A percentile compares a stretch with the other conserved stretches of the same genome.
Conservation (phyloP, 1,284 basidiomycete genomes). For the Ceratobasidium sp. region DNA sequence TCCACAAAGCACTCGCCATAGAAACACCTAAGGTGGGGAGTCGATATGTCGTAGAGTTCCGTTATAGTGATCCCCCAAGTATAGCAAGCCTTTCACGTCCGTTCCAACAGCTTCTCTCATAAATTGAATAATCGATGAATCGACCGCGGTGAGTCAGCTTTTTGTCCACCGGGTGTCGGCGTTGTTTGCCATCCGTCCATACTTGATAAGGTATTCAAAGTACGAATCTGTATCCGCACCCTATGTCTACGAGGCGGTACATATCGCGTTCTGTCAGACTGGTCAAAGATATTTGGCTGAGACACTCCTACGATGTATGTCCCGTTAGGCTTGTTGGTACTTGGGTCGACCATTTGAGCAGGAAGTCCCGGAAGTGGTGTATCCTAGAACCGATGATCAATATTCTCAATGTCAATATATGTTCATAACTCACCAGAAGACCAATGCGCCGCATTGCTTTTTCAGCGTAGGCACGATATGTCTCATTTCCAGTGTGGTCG, state of each 20-base stretch:
- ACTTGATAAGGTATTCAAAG: slow-evolving; percentile 40
- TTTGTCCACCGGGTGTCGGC: slow-evolving; percentile 16
- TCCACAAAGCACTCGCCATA: slow-evolving; percentile 19
- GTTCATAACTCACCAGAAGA: slow-evolving; percentile 3
- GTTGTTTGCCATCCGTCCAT: slow-evolving; percentile 39
- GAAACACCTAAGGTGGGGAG: slow-evolving; percentile 40
- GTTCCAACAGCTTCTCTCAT: slow-evolving; percentile 23
- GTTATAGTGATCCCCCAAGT: slow-evolving; percentile 25
- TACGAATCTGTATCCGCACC: slow-evolving; percentile 32
- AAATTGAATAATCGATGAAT: slow-evolving; percentile 27
- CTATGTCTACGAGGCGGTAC: slow-evolving; percentile 20
- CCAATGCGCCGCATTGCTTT: slow-evolving; percentile 41
- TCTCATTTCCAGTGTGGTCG: slow-evolving; percentile 42
- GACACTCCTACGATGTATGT: slow-evolving; percentile 69
- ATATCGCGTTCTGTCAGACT: not conserved
- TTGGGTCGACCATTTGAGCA: slow-evolving; percentile 68
- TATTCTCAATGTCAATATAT: not conserved
- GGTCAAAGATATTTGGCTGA: not conserved
- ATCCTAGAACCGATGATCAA: slow-evolving; percentile 1
- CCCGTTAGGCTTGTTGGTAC: slow-evolving; percentile 63
- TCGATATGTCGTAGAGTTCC: slow-evolving; percentile 25
- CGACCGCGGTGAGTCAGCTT: slow-evolving; percentile 33
- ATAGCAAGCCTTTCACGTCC: slow-evolving; percentile 20
- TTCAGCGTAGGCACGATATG: slow-evolving; percentile 34
- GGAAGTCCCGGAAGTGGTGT: slow-evolving; percentile 60